Evolutionary conservation across 257 asterid genomes (phyloP), one percentile per base, ranked within the genome.

Genomic region (Solanum dulcamara): DNA sequence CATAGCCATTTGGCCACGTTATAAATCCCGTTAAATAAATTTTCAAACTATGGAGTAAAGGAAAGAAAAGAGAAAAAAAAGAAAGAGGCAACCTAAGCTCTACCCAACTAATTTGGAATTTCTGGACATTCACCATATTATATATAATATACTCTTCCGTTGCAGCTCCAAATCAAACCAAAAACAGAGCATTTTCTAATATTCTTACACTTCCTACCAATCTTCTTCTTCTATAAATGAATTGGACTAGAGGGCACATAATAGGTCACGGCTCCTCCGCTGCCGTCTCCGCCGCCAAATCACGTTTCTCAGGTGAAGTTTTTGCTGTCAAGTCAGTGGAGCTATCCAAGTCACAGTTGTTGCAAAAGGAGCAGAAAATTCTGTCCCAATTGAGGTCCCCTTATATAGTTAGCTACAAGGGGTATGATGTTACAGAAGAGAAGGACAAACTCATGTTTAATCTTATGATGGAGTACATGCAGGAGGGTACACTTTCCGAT

Each of bases 211-310:
- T 6, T 51, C 24, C 4, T 38, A 85, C 22, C 62, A 86, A 88
- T 46, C 77, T 77, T 81, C 75, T 55, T 42, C 32, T 81, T 55
- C 51, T 20, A 1, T 13, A 84, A 48, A 94, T 94, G 99, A 89
- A 87, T 5, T 95, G 98, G 99, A 92, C 83, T 4, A 91, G 98
- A 89, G 98, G 99, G 26, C 91, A 84, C 67, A 83, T 40, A 3
- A 88, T 95, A 38, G 99, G 97, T 85, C 91, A 88, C 28, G 99
- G 98, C n/a, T 88, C 97, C 59, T 48, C 98, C 2, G 98, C 97
- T 84, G 42, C 91, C 51, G 99, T 95, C 51, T 93, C 88, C 9
- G 70, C 55, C 6, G 96, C 97, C 57, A 89, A 90, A 5, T 83
- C 88, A 37, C 51, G 17, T 0, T 28, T 10, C 15, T 81, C 94